These are phyloP conservation scores for Dothidotthia symphoricarpi DNA, from an alignment of 2,329 filamentous ascomycete species.

Conservation along the genomic window DNA sequence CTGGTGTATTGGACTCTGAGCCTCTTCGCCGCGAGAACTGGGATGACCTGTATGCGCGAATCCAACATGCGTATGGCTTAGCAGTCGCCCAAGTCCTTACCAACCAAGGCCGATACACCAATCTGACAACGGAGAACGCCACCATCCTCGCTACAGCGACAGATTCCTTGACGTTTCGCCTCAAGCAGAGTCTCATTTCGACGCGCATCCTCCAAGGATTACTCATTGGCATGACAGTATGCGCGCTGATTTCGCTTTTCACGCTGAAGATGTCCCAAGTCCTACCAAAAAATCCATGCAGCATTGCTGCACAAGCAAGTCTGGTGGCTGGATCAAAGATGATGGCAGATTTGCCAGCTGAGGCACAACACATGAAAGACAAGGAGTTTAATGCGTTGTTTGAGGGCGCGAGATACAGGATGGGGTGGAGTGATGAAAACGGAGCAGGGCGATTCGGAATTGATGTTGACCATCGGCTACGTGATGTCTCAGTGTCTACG, in stretches of 20 bases:
- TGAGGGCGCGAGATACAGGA: not conserved
- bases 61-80: not conserved
- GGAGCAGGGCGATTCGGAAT: too few species aligned
- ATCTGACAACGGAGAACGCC: not conserved
- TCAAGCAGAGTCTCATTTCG: not conserved
- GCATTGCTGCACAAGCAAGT: constrained; percentile 3
- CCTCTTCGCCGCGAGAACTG: not conserved
- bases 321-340: constrained; percentile 1
- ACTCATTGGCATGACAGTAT: constrained; percentile 1
- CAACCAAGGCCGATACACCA: not conserved
- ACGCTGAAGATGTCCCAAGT: not conserved
- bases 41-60: not conserved
- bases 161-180: not conserved
- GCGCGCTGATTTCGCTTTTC: constrained; percentile 1
- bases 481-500: too few species aligned
- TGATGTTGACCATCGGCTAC: too few species aligned
- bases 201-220: constrained; percentile 1
- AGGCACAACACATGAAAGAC: constrained; percentile 1
- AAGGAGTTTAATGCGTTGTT: constrained; percentile 2
- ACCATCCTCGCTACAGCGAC: not conserved
- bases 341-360: not conserved
- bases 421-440: too few species aligned
- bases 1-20: not conserved
- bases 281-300: constrained; percentile 3
- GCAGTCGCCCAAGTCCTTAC: not conserved